Conservation (phyloP, 2,329 filamentous ascomycete genomes). For the Calonectria pteridis region DNA sequence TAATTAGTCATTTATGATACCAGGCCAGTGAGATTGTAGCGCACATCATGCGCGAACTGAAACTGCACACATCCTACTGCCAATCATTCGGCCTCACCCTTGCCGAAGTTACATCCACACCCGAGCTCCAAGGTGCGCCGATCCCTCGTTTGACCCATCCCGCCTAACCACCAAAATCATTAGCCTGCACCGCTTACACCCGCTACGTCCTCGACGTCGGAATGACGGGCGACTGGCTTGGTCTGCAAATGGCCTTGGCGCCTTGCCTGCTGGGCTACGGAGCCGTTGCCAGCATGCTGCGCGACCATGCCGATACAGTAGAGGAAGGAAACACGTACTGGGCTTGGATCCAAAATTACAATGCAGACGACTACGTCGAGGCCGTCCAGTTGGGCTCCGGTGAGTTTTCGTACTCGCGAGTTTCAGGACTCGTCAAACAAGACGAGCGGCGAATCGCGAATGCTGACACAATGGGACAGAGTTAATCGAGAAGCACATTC, state of each 20-base stretch:
- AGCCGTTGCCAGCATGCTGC: constrained; percentile 79
- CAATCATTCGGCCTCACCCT: constrained; percentile 81
- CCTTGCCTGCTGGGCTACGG: constrained; percentile 94
- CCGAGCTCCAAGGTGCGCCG: constrained; percentile 77
- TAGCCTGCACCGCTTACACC: constrained; percentile 85
- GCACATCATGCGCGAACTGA: constrained; percentile 84
- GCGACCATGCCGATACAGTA: constrained; percentile 70
- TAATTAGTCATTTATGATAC: background rate
- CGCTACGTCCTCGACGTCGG: constrained; percentile 91
- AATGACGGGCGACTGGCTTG: constrained; percentile 88
- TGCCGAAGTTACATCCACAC: constrained; percentile 77
- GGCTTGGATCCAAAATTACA: constrained; percentile 93
- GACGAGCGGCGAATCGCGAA: background rate
- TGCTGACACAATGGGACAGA: constrained; percentile 57
- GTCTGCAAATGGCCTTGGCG: constrained; percentile 84
- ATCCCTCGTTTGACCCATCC: background rate
- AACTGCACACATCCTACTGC: constrained; percentile 87
- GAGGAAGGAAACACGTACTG: constrained; percentile 81
- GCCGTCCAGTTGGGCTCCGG: constrained; percentile 79
- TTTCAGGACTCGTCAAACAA: background rate
- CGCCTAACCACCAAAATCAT: constrained; percentile 1
- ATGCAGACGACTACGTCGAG: constrained; percentile 80
- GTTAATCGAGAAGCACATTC: constrained; percentile 80
- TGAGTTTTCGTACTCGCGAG: constrained; percentile 53
- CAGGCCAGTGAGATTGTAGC: constrained; percentile 71